phyloP scores from a whole-genome alignment of 495 filamentous ascomycete genomes.

The Xylaria scruposa region DNA sequence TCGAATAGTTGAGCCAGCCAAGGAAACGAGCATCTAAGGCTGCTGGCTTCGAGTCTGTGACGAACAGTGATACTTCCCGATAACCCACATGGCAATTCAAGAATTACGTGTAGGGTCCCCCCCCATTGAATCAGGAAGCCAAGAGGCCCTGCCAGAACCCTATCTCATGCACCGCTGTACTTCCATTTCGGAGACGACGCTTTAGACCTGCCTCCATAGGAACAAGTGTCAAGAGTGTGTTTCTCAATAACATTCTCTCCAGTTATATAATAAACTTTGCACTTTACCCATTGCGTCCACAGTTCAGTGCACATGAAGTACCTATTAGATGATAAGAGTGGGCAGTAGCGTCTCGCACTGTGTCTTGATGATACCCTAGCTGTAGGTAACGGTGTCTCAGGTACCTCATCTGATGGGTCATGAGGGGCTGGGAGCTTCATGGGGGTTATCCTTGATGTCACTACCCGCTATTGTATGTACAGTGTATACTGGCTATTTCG shows the following conservation, averaged over 20 bases:
- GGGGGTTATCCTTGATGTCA: constrained; percentile 25
- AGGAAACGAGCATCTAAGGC: background rate
- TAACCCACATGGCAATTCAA: background rate
- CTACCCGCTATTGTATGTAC: constrained; percentile 21
- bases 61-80: no score
- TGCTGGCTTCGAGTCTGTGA: background rate
- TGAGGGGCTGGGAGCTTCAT: background rate
- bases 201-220: background rate
- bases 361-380: background rate
- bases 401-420: background rate
- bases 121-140: background rate
- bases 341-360: background rate
- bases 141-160: background rate
- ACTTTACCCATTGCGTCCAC: background rate
- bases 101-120: background rate
- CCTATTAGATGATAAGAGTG: background rate
- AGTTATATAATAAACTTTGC: background rate
- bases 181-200: background rate
- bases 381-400: background rate
- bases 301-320: background rate
- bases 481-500: constrained; percentile 4
- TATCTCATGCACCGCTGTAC: background rate
- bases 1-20: background rate
- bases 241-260: background rate
- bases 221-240: background rate